Evolutionary conservation across 2,329 filamentous ascomycete species (phyloP), one percentile per base, ranked within the genome.

Genomic region (Claviceps humidiphila): DNA sequence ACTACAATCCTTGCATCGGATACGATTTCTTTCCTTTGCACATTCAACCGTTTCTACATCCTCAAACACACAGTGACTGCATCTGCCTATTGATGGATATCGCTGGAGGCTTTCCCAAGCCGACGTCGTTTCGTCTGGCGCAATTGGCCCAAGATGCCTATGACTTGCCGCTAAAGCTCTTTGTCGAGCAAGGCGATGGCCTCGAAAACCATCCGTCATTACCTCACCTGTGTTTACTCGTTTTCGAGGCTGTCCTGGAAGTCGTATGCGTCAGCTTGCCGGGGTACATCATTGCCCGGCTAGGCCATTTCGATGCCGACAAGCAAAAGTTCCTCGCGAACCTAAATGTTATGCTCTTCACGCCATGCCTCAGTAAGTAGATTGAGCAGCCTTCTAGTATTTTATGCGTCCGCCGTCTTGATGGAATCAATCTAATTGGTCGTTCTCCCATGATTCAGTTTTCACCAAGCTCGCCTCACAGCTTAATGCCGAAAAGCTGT

Each of bases 281-380:
- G 0, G 93, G 93, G 30, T 98, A 96, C 70, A 85, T 98, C 57
- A 82, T 96, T 51, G 93, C 93, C 13, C 77, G 86, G 41, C 77
- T 89, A 61, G 93, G 93, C 65, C 87, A 95, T 71, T 97, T 98
- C 69, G 89, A 95, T 69, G 89, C 88, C 57, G 89, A 95, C 50
- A 87, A 90, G 66, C 93, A 98, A 68, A 97, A 96, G 69, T 94
- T 98, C 64, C 76, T 96, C 49, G 91, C 93, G 51, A 96, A 98
- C 64, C 76, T 98, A 59, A 98, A 98, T 67, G 89, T 96, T 54
- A 87, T 87, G 72, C 77, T 98, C 43, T 98, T 98, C 69, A 98
- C 93, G 34, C 93, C 93, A 58, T 97, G 93, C 67, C 81, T 98
- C 57, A 94, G 88, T 94, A 81, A 56, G 84, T 70, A 42, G 38